Evolutionary conservation across 257 asterid genomes (phyloP), one percentile per base, ranked within the genome.

Genomic region (Haberlea rhodopensis): DNA sequence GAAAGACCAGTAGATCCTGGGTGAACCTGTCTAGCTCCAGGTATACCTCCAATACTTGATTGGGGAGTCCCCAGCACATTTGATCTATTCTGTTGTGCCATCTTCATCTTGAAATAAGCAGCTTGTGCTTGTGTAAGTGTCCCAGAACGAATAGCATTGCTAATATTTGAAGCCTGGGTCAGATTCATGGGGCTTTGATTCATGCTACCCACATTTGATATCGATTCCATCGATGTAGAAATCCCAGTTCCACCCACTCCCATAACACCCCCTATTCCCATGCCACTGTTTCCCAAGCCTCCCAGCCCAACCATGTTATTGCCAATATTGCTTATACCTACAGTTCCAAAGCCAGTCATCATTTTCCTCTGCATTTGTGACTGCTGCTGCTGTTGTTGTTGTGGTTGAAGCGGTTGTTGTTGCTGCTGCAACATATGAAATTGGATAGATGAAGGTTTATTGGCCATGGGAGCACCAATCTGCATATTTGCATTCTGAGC

Each of bases 251-350:
- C 94, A 43, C 88, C 84, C 40, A 80, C 80, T 43, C 96, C 99
- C 66, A 96, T 78, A 52, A 73, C 83, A 53, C 94, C 91, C 6
- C 88, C 82, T 46, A 91, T 73, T 61, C 90, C 95, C 95, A 87
- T 83, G 66, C 80, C 88, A 68, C 51, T 43, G 51, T 70, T 82
- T 55, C 88, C 76, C 66, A 89, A 66, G 21, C 85, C 84, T 45
- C 97, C 99, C 48, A 87, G 85, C 53, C 94, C 97, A 29, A 81
- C 86, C 80, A 87, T 83, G 68, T 76, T 84, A 71, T 81, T 92
- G 60, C 84, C 79, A 60, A 86, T 78, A 78, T 76, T 88, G 27
- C 94, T 91, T 85, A 84, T 82, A 71, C 94, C 87, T 24, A 84
- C 89, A 43, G 63, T 77, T 71, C 95, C 95, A 49, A 87, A 77